Base-by-base conservation (phyloP, 257 asterid species). In the Nicotiana benthamiana region DNA sequence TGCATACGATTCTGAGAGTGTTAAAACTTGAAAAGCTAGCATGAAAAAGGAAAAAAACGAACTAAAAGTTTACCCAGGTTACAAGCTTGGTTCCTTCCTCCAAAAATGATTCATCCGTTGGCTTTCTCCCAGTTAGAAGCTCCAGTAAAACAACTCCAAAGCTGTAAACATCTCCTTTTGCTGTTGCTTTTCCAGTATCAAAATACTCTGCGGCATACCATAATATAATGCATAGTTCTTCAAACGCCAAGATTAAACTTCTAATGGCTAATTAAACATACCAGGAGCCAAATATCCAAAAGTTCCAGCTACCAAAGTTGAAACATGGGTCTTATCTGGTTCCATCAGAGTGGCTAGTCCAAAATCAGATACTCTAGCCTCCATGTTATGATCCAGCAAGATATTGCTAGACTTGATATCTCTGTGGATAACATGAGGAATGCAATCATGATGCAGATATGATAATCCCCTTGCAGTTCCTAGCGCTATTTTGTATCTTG, bases 71-170 rank as follows among this genome's bases (percentile, higher is more conserved):
- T 92, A 95, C 98, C 98, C 98, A 94, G 63, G 95, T 92, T 56
- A 93, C 98, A 80, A 95, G 97, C 89, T 77, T 95, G 51, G 98
- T 92, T 68, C 98, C 98, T 84, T 91, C 98, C 90, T 95, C 98
- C 7, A 93, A 36, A 76, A 93, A 95, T 75, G 93, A 75, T 87
- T 90, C 97, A 81, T 95, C 97, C 1, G 91, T 85, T 46, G 98
- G 98, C 61, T 85, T 93, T 77, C 83, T 91, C 84, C 98, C 97
- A 0, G 98, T 95, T 80, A 95, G 87, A 85, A 95, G 94, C 84
- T 95, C 98, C 13, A 95, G 93, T 70, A 94, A 84, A 52, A 95
- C 98, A 48, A 95, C 97, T 15, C 98, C 98, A 81, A 86, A 93
- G 89, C 98, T 95, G 65, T 93, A 93, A 64, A 95, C 98, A 83